Evolutionary conservation across 768 basidiomycete genomes (phyloP).

Genomic region (Clitopilus hobsonii): DNA sequence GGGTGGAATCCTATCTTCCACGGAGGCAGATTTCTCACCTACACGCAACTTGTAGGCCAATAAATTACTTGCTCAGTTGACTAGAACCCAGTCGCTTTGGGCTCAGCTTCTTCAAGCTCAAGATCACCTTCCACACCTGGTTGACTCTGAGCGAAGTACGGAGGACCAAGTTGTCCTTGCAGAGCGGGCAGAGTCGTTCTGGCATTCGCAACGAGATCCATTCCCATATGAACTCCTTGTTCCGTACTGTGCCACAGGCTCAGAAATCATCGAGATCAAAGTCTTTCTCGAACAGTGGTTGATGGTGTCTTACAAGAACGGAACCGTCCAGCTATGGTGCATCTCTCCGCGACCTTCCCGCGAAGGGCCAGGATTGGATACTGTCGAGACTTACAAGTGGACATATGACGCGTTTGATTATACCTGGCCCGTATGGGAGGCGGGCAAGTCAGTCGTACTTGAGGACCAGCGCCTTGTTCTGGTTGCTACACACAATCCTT

Average conservation of each 20-base stretch:
- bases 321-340: neutral
- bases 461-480: neutral
- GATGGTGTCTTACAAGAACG: neutral
- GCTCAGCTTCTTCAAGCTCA: neutral
- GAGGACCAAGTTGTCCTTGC: neutral
- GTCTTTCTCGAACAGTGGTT: neutral
- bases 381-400: neutral
- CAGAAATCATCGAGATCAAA: neutral
- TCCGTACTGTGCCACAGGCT: neutral
- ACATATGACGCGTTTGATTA: neutral
- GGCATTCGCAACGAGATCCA: neutral
- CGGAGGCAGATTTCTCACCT: too few relatives aligned
- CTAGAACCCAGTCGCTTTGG: neutral
- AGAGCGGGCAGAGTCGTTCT: neutral
- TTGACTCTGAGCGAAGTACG: neutral
- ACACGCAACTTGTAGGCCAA: neutral
- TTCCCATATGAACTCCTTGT: neutral
- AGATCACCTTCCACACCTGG: neutral
- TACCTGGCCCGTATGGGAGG: neutral
- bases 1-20: neutral
- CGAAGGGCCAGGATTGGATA: neutral
- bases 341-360: neutral
- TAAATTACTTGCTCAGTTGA: neutral
- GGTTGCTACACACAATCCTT: neutral
- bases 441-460: neutral